A percentile compares a stretch with the other conserved stretches of the same genome.
These are phyloP conservation scores for Pseudopyricularia javanii DNA, from an alignment of 2,329 filamentous ascomycete genomes.

Conservation along the genomic window DNA sequence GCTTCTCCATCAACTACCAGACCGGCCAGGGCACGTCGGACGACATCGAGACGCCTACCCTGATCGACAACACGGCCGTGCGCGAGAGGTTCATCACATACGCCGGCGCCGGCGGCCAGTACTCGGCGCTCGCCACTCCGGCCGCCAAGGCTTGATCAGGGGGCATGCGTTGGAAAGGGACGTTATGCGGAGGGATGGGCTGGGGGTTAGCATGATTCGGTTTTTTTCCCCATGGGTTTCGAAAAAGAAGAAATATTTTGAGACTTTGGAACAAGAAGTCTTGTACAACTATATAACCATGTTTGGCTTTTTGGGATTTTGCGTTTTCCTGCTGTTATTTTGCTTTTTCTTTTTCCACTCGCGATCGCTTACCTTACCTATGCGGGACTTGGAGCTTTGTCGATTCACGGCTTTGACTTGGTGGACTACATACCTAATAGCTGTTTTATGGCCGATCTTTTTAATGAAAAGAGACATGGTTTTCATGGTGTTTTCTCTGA, in stretches of 20 bases:
- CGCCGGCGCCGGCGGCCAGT: slow-evolving; percentile 85
- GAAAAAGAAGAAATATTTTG: no score
- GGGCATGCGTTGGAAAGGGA: not conserved
- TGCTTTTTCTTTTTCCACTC: not conserved
- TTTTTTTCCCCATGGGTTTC: no score
- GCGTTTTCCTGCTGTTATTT: not conserved
- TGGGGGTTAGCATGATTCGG: no score
- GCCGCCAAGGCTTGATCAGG: slow-evolving; percentile 11
- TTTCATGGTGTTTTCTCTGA: no score
- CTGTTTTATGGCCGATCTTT: no score
- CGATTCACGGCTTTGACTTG: no score
- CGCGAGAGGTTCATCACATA: slow-evolving; percentile 61
- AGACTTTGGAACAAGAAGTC: not conserved
- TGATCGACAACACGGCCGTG: slow-evolving; percentile 77
- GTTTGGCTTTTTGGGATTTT: not conserved
- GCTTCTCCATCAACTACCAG: slow-evolving; percentile 71
- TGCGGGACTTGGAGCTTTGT: no score
- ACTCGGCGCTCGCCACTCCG: slow-evolving; percentile 47
- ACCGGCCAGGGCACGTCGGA: slow-evolving; percentile 68
- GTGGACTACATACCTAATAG: no score
- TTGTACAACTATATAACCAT: not conserved
- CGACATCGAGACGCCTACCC: slow-evolving; percentile 63
- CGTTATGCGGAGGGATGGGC: not conserved
- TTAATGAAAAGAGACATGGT: no score
- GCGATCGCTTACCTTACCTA: no score